Evolutionary conservation across 2,329 filamentous ascomycete genomes (phyloP).

Genomic region (Tolypocladium amazonense): DNA sequence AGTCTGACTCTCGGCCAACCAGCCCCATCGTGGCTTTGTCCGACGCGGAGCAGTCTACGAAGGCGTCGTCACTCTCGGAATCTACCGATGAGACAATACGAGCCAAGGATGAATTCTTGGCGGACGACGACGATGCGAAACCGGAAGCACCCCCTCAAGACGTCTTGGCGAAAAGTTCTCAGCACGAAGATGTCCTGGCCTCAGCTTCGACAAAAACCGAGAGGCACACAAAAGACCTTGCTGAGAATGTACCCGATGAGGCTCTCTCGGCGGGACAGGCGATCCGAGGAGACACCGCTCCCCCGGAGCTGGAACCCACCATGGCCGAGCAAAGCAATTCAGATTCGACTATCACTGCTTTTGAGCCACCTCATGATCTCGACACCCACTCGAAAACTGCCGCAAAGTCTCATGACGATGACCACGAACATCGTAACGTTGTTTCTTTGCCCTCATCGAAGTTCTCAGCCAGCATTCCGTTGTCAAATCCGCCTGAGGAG

Average conservation of each 20-base stretch:
- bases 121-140: slow-evolving; percentile 3
- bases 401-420: slow-evolving; percentile 1
- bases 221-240: background rate
- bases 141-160: background rate
- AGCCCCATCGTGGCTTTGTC: slow-evolving; percentile 44
- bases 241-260: background rate
- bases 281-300: background rate
- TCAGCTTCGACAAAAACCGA: background rate
- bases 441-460: slow-evolving; percentile 9
- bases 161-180: background rate
- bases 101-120: slow-evolving; percentile 16
- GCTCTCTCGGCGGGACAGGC: background rate
- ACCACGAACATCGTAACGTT: background rate
- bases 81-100: slow-evolving; percentile 49
- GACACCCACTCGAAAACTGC: background rate
- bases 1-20: slow-evolving; percentile 45
- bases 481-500: slow-evolving; percentile 2
- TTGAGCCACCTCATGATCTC: background rate
- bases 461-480: slow-evolving; percentile 9
- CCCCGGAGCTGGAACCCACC: background rate
- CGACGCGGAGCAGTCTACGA: slow-evolving; percentile 48
- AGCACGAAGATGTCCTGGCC: background rate
- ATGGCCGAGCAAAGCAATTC: background rate
- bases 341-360: background rate
- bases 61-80: slow-evolving; percentile 53